Base-by-base conservation (phyloP, 2,329 filamentous ascomycete genomes). In the Phialemoniopsis sp. region DNA sequence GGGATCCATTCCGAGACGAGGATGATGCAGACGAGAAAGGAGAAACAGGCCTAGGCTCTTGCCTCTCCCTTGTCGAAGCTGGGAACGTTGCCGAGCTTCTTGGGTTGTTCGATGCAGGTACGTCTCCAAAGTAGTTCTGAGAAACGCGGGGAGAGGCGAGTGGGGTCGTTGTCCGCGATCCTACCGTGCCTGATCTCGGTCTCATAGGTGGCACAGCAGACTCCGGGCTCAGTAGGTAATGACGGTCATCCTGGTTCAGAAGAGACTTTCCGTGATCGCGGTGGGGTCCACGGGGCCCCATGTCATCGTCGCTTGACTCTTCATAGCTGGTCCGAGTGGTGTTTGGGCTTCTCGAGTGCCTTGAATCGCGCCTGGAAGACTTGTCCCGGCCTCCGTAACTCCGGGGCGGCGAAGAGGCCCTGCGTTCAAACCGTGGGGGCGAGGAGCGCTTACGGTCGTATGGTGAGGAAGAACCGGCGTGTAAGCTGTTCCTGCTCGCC, bases 221-320 rank as follows among this genome's bases (percentile, higher is more conserved):
- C 13, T 52, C 53, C 4, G 58, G 52, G 6, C 49, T 47, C 18
- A 49, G 39, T 10, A 49, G 34, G 19, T 38, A 42, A 8, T 34
- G 42, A 7, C 49, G 53, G 29, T 59, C 60, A 4, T 65, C 62
- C 38, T 67, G 64, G 10, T 59, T 43, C 3, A 63, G 46, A 10
- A 60, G 44, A 2, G 63, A 62, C 39, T 59, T 60, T 21, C 58
- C 56, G 7, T 57, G 54, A n/a, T 50, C 41, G 29, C 55, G 57
- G 29, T 51, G 56, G 37, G 40, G 56, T 35, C 40, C 56, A 10
- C 46, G 44, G 46, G 15, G 47, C 3, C 49, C 51, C 39, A 54
- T 62, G 10, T 58, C 51, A 9, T 70, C 68, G 15, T 68, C 66
- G 18, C 60, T 63, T 3, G 64, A 67, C 28, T 61, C 60, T 14